A percentile compares a stretch with the other conserved stretches of the same genome.
Evolutionary conservation across 2,329 filamentous ascomycete species (phyloP).

Genomic region (Talaromyces sp.): DNA sequence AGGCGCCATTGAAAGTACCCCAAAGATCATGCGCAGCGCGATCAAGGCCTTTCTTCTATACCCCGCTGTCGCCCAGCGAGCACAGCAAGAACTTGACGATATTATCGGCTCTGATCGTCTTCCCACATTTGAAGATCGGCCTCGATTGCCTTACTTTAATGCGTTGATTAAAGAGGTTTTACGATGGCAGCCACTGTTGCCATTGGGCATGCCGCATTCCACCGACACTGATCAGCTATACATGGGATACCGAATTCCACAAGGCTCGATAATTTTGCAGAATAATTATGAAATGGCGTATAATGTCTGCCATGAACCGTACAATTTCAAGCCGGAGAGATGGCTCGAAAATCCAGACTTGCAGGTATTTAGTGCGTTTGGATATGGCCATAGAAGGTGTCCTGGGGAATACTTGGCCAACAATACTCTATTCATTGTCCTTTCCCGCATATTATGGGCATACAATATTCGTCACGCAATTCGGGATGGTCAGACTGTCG

Average conservation of each 20-base stretch:
- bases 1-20: not conserved
- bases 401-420: conserved; percentile 29
- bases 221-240: conserved; percentile 17
- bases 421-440: conserved; percentile 48
- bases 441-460: conserved; percentile 51
- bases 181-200: conserved; percentile 23
- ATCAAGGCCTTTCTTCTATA: not conserved
- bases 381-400: conserved; percentile 51
- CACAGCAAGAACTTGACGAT: conserved; percentile 1
- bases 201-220: conserved; percentile 20
- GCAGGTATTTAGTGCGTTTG: conserved; percentile 50
- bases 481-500: conserved; percentile 32
- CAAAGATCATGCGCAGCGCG: not conserved
- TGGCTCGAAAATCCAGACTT: conserved; percentile 44
- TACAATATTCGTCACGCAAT: conserved; percentile 22
- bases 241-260: conserved; percentile 22
- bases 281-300: conserved; percentile 42
- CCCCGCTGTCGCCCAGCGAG: not conserved
- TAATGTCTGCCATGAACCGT: conserved; percentile 24
- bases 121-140: not conserved
- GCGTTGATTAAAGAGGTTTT: conserved; percentile 32
- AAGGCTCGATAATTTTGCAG: conserved; percentile 40
- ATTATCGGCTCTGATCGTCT: not conserved
- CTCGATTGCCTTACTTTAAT: conserved; percentile 4
- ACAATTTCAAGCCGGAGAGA: conserved; percentile 36